Percentiles rank a stretch among this genome's conserved stretches.
phyloP scores from a whole-genome alignment of 257 asterid genomes.

The Voacanga thouarsii region DNA sequence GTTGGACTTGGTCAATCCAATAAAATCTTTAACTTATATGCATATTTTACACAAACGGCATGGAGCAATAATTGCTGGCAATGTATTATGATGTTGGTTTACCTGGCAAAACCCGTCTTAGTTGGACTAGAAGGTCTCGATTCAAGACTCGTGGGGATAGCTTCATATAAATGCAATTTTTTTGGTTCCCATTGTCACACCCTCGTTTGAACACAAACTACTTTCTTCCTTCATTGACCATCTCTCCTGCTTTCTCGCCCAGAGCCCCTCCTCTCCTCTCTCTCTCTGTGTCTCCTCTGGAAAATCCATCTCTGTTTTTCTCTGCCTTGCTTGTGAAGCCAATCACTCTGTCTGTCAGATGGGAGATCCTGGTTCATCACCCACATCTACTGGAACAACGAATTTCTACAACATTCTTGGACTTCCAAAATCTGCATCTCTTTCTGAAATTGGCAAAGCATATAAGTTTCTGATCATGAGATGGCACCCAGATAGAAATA shows the following conservation, averaged over 20 bases:
- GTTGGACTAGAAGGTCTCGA: not conserved
- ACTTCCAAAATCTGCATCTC: constrained; percentile 66
- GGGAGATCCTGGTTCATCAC: constrained; percentile 53
- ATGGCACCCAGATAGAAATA: constrained; percentile 85
- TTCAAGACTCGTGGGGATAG: not conserved
- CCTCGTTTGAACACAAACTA: constrained; percentile 28
- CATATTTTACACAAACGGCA: not conserved
- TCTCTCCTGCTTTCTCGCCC: constrained; percentile 20
- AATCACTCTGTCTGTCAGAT: constrained; percentile 27
- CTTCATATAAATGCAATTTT: not conserved
- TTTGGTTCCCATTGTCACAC: constrained; percentile 20
- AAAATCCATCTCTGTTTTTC: constrained; percentile 6
- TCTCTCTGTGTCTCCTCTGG: not conserved
- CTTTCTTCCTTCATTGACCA: constrained; percentile 13
- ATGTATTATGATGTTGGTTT: no score
- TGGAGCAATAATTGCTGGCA: not conserved
- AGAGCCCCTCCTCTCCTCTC: not conserved
- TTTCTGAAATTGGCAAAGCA: constrained; percentile 66
- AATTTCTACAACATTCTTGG: constrained; percentile 61
- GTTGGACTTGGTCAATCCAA: not conserved
- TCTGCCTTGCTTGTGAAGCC: constrained; percentile 6
- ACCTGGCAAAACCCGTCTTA: no score
- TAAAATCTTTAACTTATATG: not conserved
- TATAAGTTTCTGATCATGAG: constrained; percentile 60
- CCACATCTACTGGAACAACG: constrained; percentile 6